Evolutionary conservation across 257 asterid genomes (phyloP).

Genomic region (Penstemon barbatus): DNA sequence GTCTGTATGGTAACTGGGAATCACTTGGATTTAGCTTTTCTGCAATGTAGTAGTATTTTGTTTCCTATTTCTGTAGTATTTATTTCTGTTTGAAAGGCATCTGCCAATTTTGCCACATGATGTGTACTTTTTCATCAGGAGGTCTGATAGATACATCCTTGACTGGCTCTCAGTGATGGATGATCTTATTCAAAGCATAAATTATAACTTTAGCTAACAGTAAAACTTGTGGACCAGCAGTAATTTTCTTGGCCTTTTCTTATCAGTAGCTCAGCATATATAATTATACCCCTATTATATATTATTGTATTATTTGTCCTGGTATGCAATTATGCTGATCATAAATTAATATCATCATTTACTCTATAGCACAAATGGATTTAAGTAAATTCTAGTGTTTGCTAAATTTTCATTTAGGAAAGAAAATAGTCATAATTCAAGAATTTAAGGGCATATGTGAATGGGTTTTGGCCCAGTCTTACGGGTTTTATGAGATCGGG

Average conservation of each 20-base stretch:
- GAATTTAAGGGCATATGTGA: too few relatives aligned
- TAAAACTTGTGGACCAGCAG: slow-evolving; percentile 27
- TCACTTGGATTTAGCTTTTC: slow-evolving; percentile 33
- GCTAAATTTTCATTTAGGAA: too few relatives aligned
- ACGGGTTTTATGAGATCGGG: too few relatives aligned
- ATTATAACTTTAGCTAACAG: slow-evolving; percentile 27
- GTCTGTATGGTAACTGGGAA: slow-evolving; percentile 26
- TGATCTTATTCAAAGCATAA: slow-evolving; percentile 13
- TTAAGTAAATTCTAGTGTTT: too few relatives aligned
- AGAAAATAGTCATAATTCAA: too few relatives aligned
- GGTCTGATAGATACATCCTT: slow-evolving; percentile 22
- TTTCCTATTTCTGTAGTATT: slow-evolving; percentile 31
- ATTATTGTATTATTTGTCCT: too few relatives aligned
- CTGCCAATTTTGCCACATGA: slow-evolving; percentile 47
- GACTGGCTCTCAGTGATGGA: slow-evolving; percentile 24
- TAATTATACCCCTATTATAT: too few relatives aligned
- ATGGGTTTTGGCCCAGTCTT: too few relatives aligned
- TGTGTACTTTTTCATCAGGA: slow-evolving; percentile 28
- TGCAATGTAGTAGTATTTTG: slow-evolving; percentile 22
- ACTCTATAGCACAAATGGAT: too few relatives aligned
- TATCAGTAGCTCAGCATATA: too few relatives aligned
- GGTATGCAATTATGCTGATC: too few relatives aligned
- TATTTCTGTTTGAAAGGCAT: slow-evolving; percentile 37
- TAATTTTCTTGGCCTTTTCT: slow-evolving; percentile 8
- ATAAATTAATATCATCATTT: too few relatives aligned